Percentiles rank a stretch among this genome's conserved stretches.
Conservation (phyloP, 78 protist genomes). For the Dictyostelium firmibasis region DNA sequence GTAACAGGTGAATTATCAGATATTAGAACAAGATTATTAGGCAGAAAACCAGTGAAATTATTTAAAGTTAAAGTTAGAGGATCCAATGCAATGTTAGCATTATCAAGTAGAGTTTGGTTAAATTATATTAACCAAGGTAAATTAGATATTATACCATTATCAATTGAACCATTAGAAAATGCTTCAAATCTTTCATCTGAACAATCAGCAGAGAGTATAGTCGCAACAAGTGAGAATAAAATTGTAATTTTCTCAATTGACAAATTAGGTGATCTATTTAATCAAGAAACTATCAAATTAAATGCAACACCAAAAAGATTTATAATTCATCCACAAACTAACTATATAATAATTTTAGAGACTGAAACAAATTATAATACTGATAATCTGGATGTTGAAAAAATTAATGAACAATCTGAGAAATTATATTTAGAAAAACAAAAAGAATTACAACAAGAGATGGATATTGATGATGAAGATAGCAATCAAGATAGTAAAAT, state of each 20-base stretch:
- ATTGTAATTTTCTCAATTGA: slow-evolving; percentile 89
- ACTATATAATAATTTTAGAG: slow-evolving; percentile 83
- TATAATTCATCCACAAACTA: slow-evolving; percentile 75
- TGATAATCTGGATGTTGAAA: not conserved
- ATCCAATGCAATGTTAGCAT: slow-evolving; percentile 90
- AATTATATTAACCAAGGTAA: slow-evolving; percentile 74
- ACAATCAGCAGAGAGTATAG: slow-evolving; percentile 96
- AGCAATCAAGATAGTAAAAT: slow-evolving; percentile 49
- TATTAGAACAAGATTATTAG: slow-evolving; percentile 83
- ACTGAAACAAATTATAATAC: slow-evolving; percentile 84
- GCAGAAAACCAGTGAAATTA: slow-evolving; percentile 89
- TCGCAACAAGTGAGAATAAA: slow-evolving; percentile 89
- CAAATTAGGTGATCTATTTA: slow-evolving; percentile 90
- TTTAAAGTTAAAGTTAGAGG: slow-evolving; percentile 63
- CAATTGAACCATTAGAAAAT: slow-evolving; percentile 84
- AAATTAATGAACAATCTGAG: not conserved
- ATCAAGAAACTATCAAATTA: slow-evolving; percentile 80
- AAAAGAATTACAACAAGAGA: slow-evolving; percentile 23
- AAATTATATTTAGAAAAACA: not conserved
- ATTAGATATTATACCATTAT: slow-evolving; percentile 86
- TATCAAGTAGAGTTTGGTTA: slow-evolving; percentile 94
- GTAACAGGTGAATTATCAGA: slow-evolving; percentile 93
- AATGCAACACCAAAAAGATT: slow-evolving; percentile 90
- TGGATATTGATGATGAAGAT: not conserved
- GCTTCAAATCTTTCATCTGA: slow-evolving; percentile 93